Evolutionary conservation across 2,329 filamentous ascomycete genomes (phyloP), one percentile per base, ranked within the genome.

Genomic region (Monilinia fructicola): DNA sequence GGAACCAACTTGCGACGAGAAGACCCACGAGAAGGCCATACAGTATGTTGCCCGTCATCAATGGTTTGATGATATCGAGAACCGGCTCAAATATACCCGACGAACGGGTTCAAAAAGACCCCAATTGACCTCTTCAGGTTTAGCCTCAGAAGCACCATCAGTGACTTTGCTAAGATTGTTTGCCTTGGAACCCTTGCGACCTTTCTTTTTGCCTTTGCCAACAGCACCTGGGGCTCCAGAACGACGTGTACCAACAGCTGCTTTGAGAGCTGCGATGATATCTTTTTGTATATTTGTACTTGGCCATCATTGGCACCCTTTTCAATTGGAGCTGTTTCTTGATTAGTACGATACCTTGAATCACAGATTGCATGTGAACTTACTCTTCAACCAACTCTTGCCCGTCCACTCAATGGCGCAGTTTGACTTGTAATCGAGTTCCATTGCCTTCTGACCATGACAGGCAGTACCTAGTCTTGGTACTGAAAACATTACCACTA

Each of bases 311-410:
- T 93, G 54, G 93, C 92, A 68, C 92, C 94, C 77, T 97, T 97
- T 77, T 99, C 95, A 72, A 99, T 99, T 2, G 95, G 91, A 69
- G 91, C 93, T 97, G 71, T 53, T 58, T 44, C 60, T 54, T 68
- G 58, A 40, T 61, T 46, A 66, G 50, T 54, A 16, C 10, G 50
- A 21, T 4, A 6, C 4, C n/a, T 12, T 4, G 9, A 11, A 44
- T 26, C 28, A 21, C 14, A 52, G 5, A n/a, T 9, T 9, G 28
- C 65, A 58, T 38, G 58, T 23, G 21, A 46, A 69, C 82, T 76
- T 81, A 96, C 93, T 92, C 81, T 95, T 97, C 55, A 99, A 81
- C 95, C 95, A 99, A 81, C 93, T 97, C 83, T 98, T 99, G 73
- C 93, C 93, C 4, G 90, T 89, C 96, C 96, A 99, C 75, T 99